phyloP scores from a whole-genome alignment of 2,329 filamentous ascomycete species.

The Diaporthe sp. region DNA sequence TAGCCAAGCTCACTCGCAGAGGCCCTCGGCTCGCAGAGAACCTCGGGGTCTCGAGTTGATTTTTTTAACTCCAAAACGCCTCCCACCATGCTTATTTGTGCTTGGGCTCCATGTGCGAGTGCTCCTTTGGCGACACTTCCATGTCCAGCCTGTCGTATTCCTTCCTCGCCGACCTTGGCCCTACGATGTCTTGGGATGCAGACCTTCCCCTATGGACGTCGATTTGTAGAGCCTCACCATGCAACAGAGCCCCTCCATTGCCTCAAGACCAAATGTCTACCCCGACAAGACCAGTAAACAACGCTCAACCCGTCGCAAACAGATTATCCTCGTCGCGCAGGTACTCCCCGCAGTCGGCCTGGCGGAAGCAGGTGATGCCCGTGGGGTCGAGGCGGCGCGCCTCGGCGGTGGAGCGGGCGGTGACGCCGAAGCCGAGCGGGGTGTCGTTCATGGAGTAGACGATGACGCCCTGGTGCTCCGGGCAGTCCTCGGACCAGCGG shows the following conservation, averaged over 20 bases:
- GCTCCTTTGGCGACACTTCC: not conserved
- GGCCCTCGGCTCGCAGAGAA: not conserved
- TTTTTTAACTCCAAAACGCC: constrained; percentile 45
- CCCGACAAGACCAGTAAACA: not conserved
- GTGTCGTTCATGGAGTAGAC: constrained; percentile 94
- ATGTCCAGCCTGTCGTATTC: not conserved
- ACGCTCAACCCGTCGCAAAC: constrained; percentile 65
- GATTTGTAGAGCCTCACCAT: not conserved
- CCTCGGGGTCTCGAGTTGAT: not conserved
- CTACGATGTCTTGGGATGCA: not conserved
- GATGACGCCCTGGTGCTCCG: constrained; percentile 92
- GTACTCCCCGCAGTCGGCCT: constrained; percentile 96
- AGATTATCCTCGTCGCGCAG: constrained; percentile 83
- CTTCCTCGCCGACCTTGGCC: not conserved
- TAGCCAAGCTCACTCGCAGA: constrained; percentile 5
- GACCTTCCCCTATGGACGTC: not conserved
- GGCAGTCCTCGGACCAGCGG: constrained; percentile 90
- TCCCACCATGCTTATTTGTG: constrained; percentile 38
- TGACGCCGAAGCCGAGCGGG: constrained; percentile 93
- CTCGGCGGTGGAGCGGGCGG: constrained; percentile 88
- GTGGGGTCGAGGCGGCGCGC: constrained; percentile 89
- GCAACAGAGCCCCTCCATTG: not conserved
- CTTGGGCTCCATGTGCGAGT: not conserved
- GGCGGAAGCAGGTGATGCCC: constrained; percentile 88
- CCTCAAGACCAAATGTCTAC: not conserved